Evolutionary conservation across 768 basidiomycete genomes (phyloP).

Genomic region (Suillus hirtellus): DNA sequence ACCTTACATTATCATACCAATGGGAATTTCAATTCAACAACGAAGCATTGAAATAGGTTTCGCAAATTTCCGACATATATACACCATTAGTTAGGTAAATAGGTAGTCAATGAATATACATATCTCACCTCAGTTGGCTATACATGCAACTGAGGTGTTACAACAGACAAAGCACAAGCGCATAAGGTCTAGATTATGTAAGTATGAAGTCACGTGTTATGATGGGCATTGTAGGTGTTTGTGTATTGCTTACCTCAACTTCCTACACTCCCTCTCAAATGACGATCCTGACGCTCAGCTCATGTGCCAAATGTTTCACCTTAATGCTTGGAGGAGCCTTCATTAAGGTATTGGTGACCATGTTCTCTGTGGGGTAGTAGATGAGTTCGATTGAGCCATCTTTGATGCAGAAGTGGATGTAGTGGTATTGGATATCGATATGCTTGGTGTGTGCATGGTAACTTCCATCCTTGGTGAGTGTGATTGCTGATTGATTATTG

Average conservation of each 20-base stretch:
- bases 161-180: no score
- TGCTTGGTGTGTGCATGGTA: constrained; percentile 43
- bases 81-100: no score
- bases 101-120: no score
- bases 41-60: background rate
- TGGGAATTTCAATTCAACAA: background rate
- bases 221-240: no score
- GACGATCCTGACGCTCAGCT: background rate
- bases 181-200: no score
- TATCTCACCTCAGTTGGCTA: no score
- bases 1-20: background rate
- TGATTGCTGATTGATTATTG: constrained; percentile 41
- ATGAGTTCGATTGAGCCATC: background rate
- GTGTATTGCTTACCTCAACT: background rate
- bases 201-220: no score
- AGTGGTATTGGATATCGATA: constrained; percentile 43
- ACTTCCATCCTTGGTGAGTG: constrained; percentile 34
- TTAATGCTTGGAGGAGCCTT: constrained; percentile 3
- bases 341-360: constrained; percentile 21
- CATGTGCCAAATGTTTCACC: background rate
- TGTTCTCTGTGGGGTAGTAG: constrained; percentile 15
- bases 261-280: constrained; percentile 8
- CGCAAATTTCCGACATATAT: no score
- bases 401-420: constrained; percentile 23
- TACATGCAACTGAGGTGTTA: no score